Conservation (phyloP, 768 basidiomycete species). For the Lactarius quietus region DNA sequence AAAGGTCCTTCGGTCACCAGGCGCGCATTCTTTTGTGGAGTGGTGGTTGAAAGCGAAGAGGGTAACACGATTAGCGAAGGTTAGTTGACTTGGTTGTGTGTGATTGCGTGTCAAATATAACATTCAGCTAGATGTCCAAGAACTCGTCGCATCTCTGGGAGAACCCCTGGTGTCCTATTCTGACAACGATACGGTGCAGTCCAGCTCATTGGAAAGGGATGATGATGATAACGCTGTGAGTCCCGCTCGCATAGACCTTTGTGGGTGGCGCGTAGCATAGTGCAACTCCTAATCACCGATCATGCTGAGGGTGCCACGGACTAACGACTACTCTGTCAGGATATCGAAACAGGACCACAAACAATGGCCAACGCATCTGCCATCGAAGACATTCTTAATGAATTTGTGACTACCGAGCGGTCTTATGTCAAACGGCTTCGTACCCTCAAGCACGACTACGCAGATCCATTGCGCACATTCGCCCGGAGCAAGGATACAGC, state of each 20-base stretch:
- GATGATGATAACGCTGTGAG: constrained; percentile 29
- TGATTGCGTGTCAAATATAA: neutral
- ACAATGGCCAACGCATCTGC: constrained; percentile 62
- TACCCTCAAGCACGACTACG: constrained; percentile 84
- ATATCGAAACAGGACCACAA: constrained; percentile 43
- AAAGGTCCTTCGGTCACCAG: constrained; percentile 50
- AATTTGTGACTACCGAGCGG: constrained; percentile 85
- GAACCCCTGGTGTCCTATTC: constrained; percentile 54
- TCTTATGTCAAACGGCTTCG: constrained; percentile 83
- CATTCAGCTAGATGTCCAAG: constrained; percentile 19
- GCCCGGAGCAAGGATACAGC: constrained; percentile 79
- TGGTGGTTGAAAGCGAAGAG: constrained; percentile 81
- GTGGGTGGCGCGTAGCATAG: neutral
- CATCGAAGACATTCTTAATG: constrained; percentile 72
- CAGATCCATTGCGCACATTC: constrained; percentile 85
- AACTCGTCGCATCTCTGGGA: constrained; percentile 70
- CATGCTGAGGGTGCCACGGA: neutral
- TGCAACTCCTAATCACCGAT: neutral
- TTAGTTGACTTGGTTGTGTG: constrained; percentile 31
- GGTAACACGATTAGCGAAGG: constrained; percentile 68
- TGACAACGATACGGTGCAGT: constrained; percentile 44
- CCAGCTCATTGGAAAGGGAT: constrained; percentile 37
- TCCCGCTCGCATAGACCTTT: constrained; percentile 5
- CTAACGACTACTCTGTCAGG: constrained; percentile 2
- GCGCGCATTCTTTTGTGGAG: constrained; percentile 86